These are phyloP conservation scores for Tetracladium marchalianum DNA, from an alignment of 495 filamentous ascomycete genomes.

Conservation along the genomic window DNA sequence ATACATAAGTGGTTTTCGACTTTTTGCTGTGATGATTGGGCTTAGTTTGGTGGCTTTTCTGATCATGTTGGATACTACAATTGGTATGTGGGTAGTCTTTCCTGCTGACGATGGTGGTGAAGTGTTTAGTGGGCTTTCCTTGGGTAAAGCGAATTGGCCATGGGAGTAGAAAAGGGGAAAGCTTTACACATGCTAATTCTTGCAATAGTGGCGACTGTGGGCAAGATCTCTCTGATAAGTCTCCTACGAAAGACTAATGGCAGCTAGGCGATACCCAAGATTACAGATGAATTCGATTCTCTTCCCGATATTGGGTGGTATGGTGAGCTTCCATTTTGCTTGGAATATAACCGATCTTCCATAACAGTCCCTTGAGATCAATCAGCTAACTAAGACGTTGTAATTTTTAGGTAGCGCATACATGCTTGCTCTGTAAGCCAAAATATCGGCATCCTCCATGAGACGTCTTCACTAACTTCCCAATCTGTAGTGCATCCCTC, in stretches of 20 bases:
- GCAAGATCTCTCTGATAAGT: too few relatives aligned
- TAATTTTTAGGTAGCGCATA: slow-evolving; percentile 22
- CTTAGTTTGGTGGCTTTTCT: slow-evolving; percentile 32
- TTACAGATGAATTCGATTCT: slow-evolving; percentile 33
- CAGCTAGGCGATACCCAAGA: slow-evolving; percentile 24
- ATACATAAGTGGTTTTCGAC: slow-evolving; percentile 17
- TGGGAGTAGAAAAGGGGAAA: too few relatives aligned
- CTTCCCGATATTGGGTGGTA: slow-evolving; percentile 44
- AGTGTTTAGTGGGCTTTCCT: neutral
- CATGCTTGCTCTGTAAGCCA: slow-evolving; percentile 29
- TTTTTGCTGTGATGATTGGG: slow-evolving; percentile 16
- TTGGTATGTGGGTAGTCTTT: slow-evolving; percentile 24
- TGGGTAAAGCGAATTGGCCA: neutral
- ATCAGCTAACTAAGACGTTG: too few relatives aligned
- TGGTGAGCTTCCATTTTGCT: slow-evolving; percentile 8
- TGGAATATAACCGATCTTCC: too few relatives aligned
- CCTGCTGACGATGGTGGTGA: neutral
- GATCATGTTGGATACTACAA: slow-evolving; percentile 38
- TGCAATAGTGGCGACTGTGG: too few relatives aligned
- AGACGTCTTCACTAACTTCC: neutral
- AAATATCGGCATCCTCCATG: neutral
- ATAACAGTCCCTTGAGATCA: too few relatives aligned
- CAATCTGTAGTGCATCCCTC: slow-evolving; percentile 24
- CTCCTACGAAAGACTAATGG: too few relatives aligned
- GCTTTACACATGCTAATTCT: too few relatives aligned